Base-by-base conservation (phyloP, 139 green algal genomes). In the Micractinium sp. region DNA sequence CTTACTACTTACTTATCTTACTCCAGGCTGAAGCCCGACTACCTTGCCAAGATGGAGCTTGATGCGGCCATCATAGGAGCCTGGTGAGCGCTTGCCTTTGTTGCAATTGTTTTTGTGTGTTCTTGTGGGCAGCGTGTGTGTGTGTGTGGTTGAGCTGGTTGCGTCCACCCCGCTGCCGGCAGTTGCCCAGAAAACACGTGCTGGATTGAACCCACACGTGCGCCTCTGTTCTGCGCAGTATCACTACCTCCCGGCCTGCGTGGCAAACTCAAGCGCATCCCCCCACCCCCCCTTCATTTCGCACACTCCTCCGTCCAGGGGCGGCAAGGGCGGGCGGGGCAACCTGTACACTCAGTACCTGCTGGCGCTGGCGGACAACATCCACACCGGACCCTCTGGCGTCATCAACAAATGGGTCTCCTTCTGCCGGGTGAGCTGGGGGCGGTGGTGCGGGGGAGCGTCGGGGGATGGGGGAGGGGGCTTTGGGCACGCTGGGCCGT, bases 61-160 rank as follows among this genome's bases (percentile, higher is more conserved):
- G 96, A 98, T 85, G 92, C 88, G 7, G 85, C 97, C 15, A 91
- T 98, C 87, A 95, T 98, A 22, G 95, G 94, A 14, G 92, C 77
- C 0, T 95, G 93, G 69, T 95, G 94, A 15, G 93, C 47, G 47
- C 47, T 56, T 41, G 3, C 53, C 14, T 1, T 5, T 47, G 23
- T 29, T 66, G 25, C 33, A 36, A 4, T 66, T 63, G 47, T 36
- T 77, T 7, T 20, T 67, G 41, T 22, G 27, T 33, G 75, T 1
- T 2, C 75, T 33, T 53, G 18, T 25, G 56, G 47, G 12, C 81
- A 35, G 47, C 29, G 5, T 15, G 12, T 25, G n/a, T n/a, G n/a
- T n/a, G n/a, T n/a, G n/a, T n/a, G n/a, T n/a, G n/a, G n/a, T n/a
- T n/a, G n/a, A n/a, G n/a, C n/a, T n/a, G n/a, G n/a, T n/a, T n/a